Conservation (phyloP, 139 green algal species). For the Chlorella sp. region DNA sequence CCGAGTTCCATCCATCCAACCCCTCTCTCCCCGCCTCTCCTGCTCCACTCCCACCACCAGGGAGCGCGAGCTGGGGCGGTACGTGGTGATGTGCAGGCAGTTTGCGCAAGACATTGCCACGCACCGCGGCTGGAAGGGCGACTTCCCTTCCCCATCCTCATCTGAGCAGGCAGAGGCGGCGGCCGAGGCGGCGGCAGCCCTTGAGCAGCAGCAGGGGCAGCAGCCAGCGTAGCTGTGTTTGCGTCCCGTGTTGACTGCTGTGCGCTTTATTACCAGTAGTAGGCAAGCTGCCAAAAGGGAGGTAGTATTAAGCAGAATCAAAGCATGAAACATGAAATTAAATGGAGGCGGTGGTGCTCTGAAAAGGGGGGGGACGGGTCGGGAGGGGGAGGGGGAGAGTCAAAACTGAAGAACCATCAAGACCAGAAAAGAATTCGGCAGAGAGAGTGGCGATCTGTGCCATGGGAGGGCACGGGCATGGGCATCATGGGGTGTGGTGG, state of each 20-base stretch:
- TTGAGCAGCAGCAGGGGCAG: background rate
- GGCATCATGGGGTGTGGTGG: too few relatives aligned
- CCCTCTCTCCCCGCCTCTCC: too few relatives aligned
- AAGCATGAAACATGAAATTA: too few relatives aligned
- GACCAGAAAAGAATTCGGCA: background rate
- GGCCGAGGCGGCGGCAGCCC: background rate
- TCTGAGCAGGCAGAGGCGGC: background rate
- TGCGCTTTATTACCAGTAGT: too few relatives aligned
- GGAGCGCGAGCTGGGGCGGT: constrained; percentile 49
- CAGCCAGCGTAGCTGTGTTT: background rate
- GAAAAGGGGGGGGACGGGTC: background rate
- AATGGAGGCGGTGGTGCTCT: too few relatives aligned
- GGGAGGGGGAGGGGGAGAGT: background rate
- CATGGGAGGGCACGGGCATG: too few relatives aligned
- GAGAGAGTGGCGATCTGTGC: too few relatives aligned
- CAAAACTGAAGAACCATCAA: constrained; percentile 1
- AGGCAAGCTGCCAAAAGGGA: too few relatives aligned
- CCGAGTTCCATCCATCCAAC: too few relatives aligned
- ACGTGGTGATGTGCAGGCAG: constrained; percentile 37
- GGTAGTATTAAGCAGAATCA: too few relatives aligned
- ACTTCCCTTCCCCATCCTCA: background rate
- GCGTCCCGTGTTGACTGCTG: too few relatives aligned
- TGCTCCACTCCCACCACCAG: too few relatives aligned
- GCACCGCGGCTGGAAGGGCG: constrained; percentile 24
- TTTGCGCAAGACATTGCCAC: constrained; percentile 45